phyloP scores from a whole-genome alignment of 768 basidiomycete genomes.

The Lepiota brunneoincarnata region DNA sequence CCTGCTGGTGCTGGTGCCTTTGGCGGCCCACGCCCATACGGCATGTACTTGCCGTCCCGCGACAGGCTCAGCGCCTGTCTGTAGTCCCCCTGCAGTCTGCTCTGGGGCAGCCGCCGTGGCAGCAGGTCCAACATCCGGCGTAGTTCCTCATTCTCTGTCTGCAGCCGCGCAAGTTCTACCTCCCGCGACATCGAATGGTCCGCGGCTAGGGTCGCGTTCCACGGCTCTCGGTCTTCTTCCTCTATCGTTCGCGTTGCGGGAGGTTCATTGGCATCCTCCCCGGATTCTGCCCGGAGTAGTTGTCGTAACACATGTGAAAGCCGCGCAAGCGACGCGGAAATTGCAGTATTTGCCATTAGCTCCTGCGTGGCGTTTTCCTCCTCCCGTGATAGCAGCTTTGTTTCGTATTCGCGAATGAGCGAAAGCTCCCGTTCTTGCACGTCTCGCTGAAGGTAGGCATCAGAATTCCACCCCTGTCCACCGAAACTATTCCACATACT shows the following conservation, averaged over 20 bases:
- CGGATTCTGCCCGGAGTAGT: slow-evolving; percentile 65
- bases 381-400: slow-evolving; percentile 73
- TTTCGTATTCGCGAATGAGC: slow-evolving; percentile 88
- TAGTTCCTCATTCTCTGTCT: slow-evolving; percentile 85
- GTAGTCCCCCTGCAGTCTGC: slow-evolving; percentile 9
- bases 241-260: slow-evolving; percentile 22
- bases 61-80: slow-evolving; percentile 5
- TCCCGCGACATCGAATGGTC: slow-evolving; percentile 89
- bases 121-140: slow-evolving; percentile 63
- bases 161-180: slow-evolving; percentile 82
- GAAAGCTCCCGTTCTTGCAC: slow-evolving; percentile 91
- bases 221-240: slow-evolving; percentile 39
- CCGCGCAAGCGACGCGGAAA: slow-evolving; percentile 67
- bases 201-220: slow-evolving; percentile 35
- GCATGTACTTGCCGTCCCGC: slow-evolving; percentile 9
- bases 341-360: slow-evolving; percentile 58
- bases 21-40: slow-evolving; percentile 7
- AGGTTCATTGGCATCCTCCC: slow-evolving; percentile 48
- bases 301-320: slow-evolving; percentile 69
- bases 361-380: slow-evolving; percentile 60
- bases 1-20: background rate
- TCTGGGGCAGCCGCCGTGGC: slow-evolving; percentile 16
- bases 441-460: slow-evolving; percentile 60
- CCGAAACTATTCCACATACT: slow-evolving; percentile 46
- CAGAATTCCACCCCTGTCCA: slow-evolving; percentile 8